Evolutionary conservation across 495 filamentous ascomycete genomes (phyloP).

Genomic region (Lophiostoma macrostomum): DNA sequence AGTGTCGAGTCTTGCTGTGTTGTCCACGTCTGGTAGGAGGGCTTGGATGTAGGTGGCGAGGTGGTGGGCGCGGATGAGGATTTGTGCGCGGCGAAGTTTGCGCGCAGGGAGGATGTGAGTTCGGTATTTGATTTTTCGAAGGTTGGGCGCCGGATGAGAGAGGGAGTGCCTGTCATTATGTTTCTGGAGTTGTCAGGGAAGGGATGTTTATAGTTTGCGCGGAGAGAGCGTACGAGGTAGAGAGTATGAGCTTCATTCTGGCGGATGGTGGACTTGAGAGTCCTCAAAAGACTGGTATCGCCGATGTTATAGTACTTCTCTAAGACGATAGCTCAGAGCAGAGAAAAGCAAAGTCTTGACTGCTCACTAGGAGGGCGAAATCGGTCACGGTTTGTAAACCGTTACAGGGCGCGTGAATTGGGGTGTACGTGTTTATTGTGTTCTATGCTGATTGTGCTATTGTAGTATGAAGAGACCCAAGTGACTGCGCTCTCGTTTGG

Average conservation of each 20-base stretch:
- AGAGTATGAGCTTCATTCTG: conserved; percentile 74
- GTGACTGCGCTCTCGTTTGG: too few species aligned
- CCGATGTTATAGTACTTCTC: too few species aligned
- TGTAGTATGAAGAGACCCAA: too few species aligned
- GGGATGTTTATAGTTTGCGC: conserved; percentile 4
- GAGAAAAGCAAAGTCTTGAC: too few species aligned
- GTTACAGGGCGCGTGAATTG: too few species aligned
- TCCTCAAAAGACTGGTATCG: too few species aligned
- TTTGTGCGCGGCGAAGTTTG: conserved; percentile 62
- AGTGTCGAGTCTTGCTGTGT: conserved; percentile 54
- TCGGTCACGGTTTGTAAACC: too few species aligned
- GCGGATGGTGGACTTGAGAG: background rate
- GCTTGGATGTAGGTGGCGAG: conserved; percentile 36
- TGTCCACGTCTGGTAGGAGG: conserved; percentile 61
- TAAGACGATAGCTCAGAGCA: too few species aligned
- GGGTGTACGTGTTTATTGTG: too few species aligned
- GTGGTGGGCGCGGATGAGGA: conserved; percentile 1
- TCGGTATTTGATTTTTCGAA: conserved; percentile 82
- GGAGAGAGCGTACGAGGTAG: conserved; percentile 67
- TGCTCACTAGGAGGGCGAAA: too few species aligned
- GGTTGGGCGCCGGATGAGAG: conserved; percentile 72
- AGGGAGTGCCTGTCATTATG: conserved; percentile 74
- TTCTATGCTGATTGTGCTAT: too few species aligned
- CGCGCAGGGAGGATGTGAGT: conserved; percentile 77
- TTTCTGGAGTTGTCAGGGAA: conserved; percentile 56